phyloP scores from a whole-genome alignment of 2,329 filamentous ascomycete species.

The Iodosphaeria phyllophila region DNA sequence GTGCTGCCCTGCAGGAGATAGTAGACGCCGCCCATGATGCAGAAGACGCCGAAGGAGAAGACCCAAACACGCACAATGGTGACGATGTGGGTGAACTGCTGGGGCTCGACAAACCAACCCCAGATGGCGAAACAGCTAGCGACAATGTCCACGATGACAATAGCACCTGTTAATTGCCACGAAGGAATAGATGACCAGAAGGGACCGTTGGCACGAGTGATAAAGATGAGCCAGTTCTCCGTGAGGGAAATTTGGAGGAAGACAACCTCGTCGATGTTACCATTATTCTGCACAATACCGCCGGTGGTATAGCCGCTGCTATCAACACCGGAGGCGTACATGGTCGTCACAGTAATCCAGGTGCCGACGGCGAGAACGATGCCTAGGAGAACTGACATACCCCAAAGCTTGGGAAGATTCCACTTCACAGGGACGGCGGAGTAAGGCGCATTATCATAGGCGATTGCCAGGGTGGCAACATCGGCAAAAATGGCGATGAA shows the following conservation, averaged over 20 bases:
- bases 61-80: slow-evolving; percentile 80
- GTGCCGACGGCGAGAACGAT: slow-evolving; percentile 65
- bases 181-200: slow-evolving; percentile 85
- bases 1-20: slow-evolving; percentile 67
- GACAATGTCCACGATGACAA: slow-evolving; percentile 64
- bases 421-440: slow-evolving; percentile 79
- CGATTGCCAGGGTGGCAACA: slow-evolving; percentile 79
- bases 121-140: slow-evolving; percentile 76
- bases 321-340: slow-evolving; percentile 33
- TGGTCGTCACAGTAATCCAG: slow-evolving; percentile 79
- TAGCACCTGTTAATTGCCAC: slow-evolving; percentile 65
- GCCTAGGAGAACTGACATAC: slow-evolving; percentile 73
- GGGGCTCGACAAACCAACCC: slow-evolving; percentile 60
- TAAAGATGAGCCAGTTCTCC: slow-evolving; percentile 94
- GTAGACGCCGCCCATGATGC: slow-evolving; percentile 54
- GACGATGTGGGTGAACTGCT: slow-evolving; percentile 52
- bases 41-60: slow-evolving; percentile 81
- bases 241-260: slow-evolving; percentile 84
- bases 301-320: slow-evolving; percentile 32
- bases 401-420: slow-evolving; percentile 90
- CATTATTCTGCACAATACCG: slow-evolving; percentile 81
- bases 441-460: slow-evolving; percentile 83
- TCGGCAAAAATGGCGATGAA: slow-evolving; percentile 93
- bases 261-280: slow-evolving; percentile 62
- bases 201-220: slow-evolving; percentile 80